These are phyloP conservation scores for Xylaria sp. DNA, from an alignment of 2,329 filamentous ascomycete species.

Conservation along the genomic window DNA sequence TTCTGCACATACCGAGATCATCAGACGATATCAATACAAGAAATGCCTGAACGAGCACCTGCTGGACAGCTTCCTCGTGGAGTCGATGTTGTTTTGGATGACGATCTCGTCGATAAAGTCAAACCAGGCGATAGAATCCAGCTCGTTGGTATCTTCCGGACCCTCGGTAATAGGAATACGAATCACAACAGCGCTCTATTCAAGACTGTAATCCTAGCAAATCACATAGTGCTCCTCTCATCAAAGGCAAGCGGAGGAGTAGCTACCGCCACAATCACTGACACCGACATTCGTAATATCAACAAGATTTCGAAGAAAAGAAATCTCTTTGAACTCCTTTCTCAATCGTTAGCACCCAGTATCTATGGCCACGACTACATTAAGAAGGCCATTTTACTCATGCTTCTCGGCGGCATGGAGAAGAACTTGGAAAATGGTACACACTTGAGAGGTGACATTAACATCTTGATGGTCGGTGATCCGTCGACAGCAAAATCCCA, in stretches of 20 bases:
- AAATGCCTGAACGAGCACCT: conserved; percentile 97
- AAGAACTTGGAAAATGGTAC: conserved; percentile 99
- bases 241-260: conserved; percentile 96
- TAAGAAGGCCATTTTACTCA: conserved; percentile 95
- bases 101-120: conserved; percentile 92
- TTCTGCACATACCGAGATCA: conserved; percentile 96
- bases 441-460: conserved; percentile 97
- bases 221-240: conserved; percentile 92
- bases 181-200: conserved; percentile 91
- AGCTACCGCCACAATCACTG: conserved; percentile 90
- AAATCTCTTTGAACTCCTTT: conserved; percentile 90
- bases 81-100: conserved; percentile 95
- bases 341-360: conserved; percentile 93
- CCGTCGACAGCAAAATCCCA: conserved; percentile 99
- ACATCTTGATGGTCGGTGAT: conserved; percentile 98
- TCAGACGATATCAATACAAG: conserved; percentile 97
- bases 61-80: conserved; percentile 94
- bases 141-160: conserved; percentile 94
- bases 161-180: conserved; percentile 92
- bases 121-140: conserved; percentile 97
- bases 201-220: conserved; percentile 91
- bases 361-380: conserved; percentile 98
- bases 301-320: conserved; percentile 97
- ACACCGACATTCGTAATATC: conserved; percentile 97
- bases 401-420: conserved; percentile 95